phyloP scores from a whole-genome alignment of 192 early-diverging fungal genomes.

The Podila epicladia region DNA sequence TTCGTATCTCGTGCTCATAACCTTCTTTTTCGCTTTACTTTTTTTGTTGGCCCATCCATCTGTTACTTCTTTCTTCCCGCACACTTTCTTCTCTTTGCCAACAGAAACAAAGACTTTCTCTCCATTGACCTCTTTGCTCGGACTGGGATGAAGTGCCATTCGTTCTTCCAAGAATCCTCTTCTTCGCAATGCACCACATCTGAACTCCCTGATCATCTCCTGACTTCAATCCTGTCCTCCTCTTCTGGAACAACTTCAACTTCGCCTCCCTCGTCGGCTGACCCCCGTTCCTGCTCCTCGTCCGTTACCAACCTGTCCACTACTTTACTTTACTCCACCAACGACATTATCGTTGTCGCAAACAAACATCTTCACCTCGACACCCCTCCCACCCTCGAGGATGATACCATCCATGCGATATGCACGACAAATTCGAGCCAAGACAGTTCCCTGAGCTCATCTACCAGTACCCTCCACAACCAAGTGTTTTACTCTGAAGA shows the following conservation, averaged over 20 bases:
- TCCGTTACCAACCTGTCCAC: conserved; percentile 9
- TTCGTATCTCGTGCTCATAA: not conserved
- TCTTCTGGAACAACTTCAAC: not conserved
- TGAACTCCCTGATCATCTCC: conserved; percentile 2
- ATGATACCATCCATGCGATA: not conserved
- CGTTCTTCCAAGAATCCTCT: conserved; percentile 5
- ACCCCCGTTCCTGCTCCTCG: conserved; percentile 29
- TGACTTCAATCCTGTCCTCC: not conserved
- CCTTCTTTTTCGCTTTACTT: not conserved
- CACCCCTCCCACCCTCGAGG: not conserved
- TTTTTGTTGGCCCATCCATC: not conserved
- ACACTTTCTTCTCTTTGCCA: not conserved
- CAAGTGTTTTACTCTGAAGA: not conserved
- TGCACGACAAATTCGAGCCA: too few relatives aligned
- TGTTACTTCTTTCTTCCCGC: not conserved
- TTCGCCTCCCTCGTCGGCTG: conserved; percentile 13
- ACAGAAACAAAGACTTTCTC: not conserved
- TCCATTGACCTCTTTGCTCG: not conserved
- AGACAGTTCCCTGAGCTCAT: not conserved
- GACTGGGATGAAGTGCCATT: conserved; percentile 4
- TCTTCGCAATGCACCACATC: not conserved
- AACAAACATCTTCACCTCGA: not conserved
- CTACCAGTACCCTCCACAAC: not conserved
- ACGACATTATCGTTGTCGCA: not conserved
- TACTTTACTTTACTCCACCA: not conserved